Evolutionary conservation across 441 rosid species (phyloP).

Genomic region (Mallotus repandus): DNA sequence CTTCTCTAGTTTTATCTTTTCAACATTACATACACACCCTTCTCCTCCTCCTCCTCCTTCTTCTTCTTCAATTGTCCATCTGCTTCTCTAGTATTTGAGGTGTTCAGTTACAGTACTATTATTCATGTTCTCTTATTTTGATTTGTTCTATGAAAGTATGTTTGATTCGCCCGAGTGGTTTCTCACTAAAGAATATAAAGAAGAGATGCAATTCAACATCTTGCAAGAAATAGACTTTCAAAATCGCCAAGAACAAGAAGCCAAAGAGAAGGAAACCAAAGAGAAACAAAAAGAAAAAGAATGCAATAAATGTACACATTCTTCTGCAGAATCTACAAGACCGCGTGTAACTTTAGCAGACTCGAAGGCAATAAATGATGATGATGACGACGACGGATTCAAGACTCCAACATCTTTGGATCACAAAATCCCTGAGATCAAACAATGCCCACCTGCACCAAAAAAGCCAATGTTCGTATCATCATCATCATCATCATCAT

Average conservation of each 20-base stretch:
- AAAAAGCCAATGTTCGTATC: conserved; percentile 38
- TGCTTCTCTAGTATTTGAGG: too few species aligned
- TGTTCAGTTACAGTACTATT: neutral
- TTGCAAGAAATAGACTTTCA: conserved; percentile 15
- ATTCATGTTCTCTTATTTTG: conserved; percentile 13
- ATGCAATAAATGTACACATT: neutral
- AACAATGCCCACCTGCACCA: conserved; percentile 72
- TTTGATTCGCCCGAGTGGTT: conserved; percentile 22
- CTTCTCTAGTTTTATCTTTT: neutral
- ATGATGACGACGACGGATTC: conserved; percentile 48
- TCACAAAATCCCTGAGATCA: conserved; percentile 49
- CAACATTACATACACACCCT: too few species aligned
- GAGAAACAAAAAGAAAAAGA: neutral
- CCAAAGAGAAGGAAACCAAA: neutral
- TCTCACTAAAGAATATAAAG: conserved; percentile 27
- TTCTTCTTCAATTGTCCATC: too few species aligned
- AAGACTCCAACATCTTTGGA: conserved; percentile 66
- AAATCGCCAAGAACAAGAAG: neutral
- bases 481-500: neutral
- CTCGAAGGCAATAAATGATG: conserved; percentile 6
- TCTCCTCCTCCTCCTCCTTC: neutral
- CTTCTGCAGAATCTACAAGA: neutral
- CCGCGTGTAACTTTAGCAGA: conserved; percentile 11
- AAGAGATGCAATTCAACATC: conserved; percentile 27
- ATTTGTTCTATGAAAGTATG: conserved; percentile 12